These are phyloP conservation scores for Colletotrichum limetticola DNA, from an alignment of 2,329 filamentous ascomycete species.

Conservation along the genomic window DNA sequence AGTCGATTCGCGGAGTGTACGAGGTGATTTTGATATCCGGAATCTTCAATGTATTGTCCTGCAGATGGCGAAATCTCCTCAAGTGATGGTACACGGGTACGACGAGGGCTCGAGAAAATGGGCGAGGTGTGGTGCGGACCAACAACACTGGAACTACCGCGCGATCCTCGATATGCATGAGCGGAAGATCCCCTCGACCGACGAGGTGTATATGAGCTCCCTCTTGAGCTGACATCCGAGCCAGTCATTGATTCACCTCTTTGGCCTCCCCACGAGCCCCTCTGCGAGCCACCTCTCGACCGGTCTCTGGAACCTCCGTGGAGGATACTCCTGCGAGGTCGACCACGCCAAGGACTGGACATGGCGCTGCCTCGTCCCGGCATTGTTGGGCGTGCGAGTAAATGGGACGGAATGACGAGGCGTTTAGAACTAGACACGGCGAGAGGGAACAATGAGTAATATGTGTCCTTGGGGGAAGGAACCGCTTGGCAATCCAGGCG, in stretches of 20 bases:
- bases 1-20: background rate
- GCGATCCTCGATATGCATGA: background rate
- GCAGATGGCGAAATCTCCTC: background rate
- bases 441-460: background rate
- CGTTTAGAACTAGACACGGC: too few relatives aligned
- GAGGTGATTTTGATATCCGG: too few relatives aligned
- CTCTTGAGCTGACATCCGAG: background rate
- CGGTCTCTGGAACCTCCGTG: background rate
- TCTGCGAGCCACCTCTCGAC: background rate
- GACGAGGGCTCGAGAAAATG: slow-evolving; percentile 7
- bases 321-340: background rate
- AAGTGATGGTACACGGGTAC: background rate
- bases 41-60: background rate
- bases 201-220: background rate
- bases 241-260: background rate
- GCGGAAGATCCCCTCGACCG: background rate
- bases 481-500: background rate
- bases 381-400: background rate
- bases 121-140: slow-evolving; percentile 1
- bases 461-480: background rate
- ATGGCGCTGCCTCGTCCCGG: background rate
- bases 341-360: background rate
- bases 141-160: background rate
- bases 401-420: too few relatives aligned
- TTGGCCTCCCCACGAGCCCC: background rate